Evolutionary conservation across 2,329 filamentous ascomycete species (phyloP).

Genomic region (Verticillium nubilum): DNA sequence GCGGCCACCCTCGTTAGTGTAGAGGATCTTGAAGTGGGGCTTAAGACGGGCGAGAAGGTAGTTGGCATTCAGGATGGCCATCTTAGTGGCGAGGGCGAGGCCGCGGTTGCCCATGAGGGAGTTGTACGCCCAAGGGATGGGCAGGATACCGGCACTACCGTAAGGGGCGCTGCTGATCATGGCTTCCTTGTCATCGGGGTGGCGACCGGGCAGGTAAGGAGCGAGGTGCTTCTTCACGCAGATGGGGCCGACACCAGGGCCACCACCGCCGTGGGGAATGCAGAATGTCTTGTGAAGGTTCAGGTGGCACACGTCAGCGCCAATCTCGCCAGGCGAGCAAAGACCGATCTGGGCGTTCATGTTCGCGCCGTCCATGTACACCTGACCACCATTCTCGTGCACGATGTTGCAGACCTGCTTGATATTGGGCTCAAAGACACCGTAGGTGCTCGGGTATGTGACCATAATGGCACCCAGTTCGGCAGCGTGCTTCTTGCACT

Average conservation of each 20-base stretch:
- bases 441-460: slow-evolving; percentile 92
- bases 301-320: slow-evolving; percentile 92
- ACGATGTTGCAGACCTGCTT: slow-evolving; percentile 82
- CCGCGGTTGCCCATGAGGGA: slow-evolving; percentile 84
- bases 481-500: slow-evolving; percentile 82
- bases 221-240: slow-evolving; percentile 80
- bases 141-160: slow-evolving; percentile 86
- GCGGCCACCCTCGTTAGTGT: slow-evolving; percentile 81
- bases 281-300: slow-evolving; percentile 99
- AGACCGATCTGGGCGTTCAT: slow-evolving; percentile 98
- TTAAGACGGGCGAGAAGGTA: slow-evolving; percentile 87
- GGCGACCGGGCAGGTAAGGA: slow-evolving; percentile 63
- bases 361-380: slow-evolving; percentile 98
- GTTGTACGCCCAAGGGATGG: slow-evolving; percentile 94
- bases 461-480: slow-evolving; percentile 93
- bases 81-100: slow-evolving; percentile 82
- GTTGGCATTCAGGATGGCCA: slow-evolving; percentile 93
- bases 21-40: slow-evolving; percentile 84
- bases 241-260: slow-evolving; percentile 89
- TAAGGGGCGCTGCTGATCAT: slow-evolving; percentile 78
- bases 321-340: slow-evolving; percentile 90
- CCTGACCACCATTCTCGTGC: slow-evolving; percentile 82
- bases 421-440: slow-evolving; percentile 87
- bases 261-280: slow-evolving; percentile 92
- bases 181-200: slow-evolving; percentile 28